Conservation (phyloP, 805 yeast genomes). For the Kazachstania viticola region DNA sequence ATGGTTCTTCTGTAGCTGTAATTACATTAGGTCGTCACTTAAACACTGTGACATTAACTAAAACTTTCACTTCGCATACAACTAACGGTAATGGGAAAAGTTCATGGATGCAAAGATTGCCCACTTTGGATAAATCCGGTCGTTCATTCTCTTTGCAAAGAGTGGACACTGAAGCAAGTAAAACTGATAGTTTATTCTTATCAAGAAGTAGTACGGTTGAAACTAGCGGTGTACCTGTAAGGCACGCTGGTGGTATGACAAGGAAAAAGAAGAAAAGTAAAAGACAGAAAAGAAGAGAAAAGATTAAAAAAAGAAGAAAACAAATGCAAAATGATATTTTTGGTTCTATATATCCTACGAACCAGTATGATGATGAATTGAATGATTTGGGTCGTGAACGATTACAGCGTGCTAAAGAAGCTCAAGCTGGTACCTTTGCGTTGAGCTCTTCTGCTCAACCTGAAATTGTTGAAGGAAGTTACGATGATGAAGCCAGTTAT, state of each 20-base stretch:
- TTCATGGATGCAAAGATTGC: constrained; percentile 78
- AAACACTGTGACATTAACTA: constrained; percentile 85
- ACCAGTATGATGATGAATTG: constrained; percentile 19
- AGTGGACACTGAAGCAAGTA: constrained; percentile 48
- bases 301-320: constrained; percentile 25
- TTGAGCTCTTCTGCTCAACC: constrained; percentile 20
- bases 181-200: constrained; percentile 19
- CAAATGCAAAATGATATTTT: constrained; percentile 7
- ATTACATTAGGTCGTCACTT: constrained; percentile 70
- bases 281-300: constrained; percentile 25
- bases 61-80: constrained; percentile 70
- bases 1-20: constrained; percentile 82
- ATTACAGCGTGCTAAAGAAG: constrained; percentile 32
- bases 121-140: constrained; percentile 54
- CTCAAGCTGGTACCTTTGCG: constrained; percentile 34
- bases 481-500: constrained; percentile 2
- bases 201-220: constrained; percentile 36
- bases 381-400: constrained; percentile 27
- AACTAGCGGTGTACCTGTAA: constrained; percentile 51
- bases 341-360: constrained; percentile 8
- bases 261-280: constrained; percentile 32
- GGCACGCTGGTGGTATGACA: constrained; percentile 67
- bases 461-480: constrained; percentile 1
- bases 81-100: constrained; percentile 45
- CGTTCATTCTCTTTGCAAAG: constrained; percentile 74